Evolutionary conservation across 2,329 filamentous ascomycete species (phyloP).

Genomic region (Cercospora zeae-maydis): DNA sequence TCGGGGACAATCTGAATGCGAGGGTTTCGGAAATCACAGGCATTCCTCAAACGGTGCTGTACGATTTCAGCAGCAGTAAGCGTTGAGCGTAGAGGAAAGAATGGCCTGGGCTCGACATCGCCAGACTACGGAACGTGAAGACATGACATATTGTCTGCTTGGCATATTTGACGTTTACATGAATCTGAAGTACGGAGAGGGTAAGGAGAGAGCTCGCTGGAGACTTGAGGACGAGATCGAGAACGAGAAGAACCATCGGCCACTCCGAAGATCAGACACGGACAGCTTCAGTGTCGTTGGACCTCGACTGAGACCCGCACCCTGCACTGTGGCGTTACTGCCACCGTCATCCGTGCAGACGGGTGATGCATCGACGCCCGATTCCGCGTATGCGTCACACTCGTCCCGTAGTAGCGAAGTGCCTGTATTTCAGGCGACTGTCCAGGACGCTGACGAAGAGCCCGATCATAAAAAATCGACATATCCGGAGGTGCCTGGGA

Average conservation of each 20-base stretch:
- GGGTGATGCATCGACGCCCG: neutral
- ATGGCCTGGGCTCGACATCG: conserved; percentile 7
- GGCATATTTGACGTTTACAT: conserved; percentile 16
- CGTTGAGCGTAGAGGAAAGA: conserved; percentile 2
- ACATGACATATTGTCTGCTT: conserved; percentile 16
- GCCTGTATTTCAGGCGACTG: neutral
- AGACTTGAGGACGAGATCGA: conserved; percentile 8
- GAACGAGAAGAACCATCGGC: neutral
- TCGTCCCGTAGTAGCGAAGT: neutral
- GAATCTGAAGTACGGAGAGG: conserved; percentile 12
- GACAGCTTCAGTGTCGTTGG: neutral
- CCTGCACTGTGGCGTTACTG: conserved; percentile 1
- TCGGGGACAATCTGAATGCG: conserved; percentile 3
- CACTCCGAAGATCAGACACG: neutral
- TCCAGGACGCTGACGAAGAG: neutral
- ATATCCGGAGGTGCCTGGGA: neutral
- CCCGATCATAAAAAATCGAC: neutral
- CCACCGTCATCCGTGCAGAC: neutral
- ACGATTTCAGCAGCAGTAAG: conserved; percentile 2
- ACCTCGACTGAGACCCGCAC: neutral
- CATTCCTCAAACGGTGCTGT: conserved; percentile 14
- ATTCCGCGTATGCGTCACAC: neutral
- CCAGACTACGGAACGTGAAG: conserved; percentile 13
- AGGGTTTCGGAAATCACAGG: conserved; percentile 14
- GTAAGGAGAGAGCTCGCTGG: neutral